Percentiles rank a stretch among this genome's conserved stretches.
phyloP scores from a whole-genome alignment of 2,329 filamentous ascomycete genomes.

The Penicillium brasilianum region DNA sequence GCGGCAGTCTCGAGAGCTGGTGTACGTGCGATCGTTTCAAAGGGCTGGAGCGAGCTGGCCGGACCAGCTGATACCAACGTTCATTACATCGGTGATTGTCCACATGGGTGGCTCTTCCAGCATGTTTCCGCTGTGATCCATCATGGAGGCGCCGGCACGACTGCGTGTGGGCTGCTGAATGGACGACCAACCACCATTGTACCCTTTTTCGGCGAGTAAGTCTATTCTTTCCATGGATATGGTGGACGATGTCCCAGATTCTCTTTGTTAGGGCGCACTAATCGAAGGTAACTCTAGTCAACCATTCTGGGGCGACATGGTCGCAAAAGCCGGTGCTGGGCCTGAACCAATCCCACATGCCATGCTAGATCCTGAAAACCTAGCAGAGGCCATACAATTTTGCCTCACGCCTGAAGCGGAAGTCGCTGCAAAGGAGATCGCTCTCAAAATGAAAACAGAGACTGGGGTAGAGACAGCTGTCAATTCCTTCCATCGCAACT shows the following conservation, averaged over 20 bases:
- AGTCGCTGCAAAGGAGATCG: conserved; percentile 45
- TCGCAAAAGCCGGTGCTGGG: conserved; percentile 56
- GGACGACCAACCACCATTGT: conserved; percentile 60
- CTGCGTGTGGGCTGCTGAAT: conserved; percentile 59
- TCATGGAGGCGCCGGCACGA: conserved; percentile 65
- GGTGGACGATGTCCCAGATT: background rate
- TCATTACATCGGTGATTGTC: conserved; percentile 60
- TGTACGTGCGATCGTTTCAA: conserved; percentile 59
- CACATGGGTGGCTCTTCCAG: conserved; percentile 65
- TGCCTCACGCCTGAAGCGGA: conserved; percentile 48
- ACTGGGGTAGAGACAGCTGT: conserved; percentile 49
- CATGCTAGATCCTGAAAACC: conserved; percentile 49
- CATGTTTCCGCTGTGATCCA: conserved; percentile 62
- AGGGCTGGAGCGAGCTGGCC: conserved; percentile 59
- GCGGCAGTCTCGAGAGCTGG: conserved; percentile 55
- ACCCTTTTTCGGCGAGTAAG: conserved; percentile 61
- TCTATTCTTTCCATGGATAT: background rate
- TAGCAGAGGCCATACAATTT: conserved; percentile 54
- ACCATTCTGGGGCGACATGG: conserved; percentile 61
- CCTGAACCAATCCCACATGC: conserved; percentile 55
- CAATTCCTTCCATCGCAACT: conserved; percentile 51
- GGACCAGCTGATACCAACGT: conserved; percentile 45
- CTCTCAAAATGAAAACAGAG: conserved; percentile 48
- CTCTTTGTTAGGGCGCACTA: background rate
- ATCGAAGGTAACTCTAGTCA: conserved; percentile 38